Conservation (phyloP, 768 basidiomycete genomes). For the Trametes meyenii region DNA sequence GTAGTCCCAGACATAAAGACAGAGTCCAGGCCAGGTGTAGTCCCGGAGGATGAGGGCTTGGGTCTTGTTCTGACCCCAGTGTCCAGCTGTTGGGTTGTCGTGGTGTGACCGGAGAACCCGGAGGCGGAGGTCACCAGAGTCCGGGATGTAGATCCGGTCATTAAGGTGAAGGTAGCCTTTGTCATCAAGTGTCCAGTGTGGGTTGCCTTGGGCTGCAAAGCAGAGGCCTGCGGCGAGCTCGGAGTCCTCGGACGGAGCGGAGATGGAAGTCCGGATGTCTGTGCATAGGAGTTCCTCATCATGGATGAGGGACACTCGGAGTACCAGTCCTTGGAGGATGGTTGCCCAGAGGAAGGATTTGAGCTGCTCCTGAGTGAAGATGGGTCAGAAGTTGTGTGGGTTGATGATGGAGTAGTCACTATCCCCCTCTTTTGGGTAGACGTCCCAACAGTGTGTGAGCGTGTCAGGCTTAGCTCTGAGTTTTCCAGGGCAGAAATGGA, state of each 20-base stretch:
- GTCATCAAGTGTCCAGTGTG: background rate
- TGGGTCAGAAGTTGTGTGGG: conserved; percentile 24
- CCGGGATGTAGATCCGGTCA: conserved; percentile 28
- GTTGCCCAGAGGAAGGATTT: conserved; percentile 25
- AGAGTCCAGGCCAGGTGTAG: conserved; percentile 34
- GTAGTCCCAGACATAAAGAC: conserved; percentile 32
- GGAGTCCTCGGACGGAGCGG: background rate
- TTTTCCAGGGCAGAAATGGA: conserved; percentile 10
- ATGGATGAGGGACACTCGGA: conserved; percentile 24
- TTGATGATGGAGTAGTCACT: conserved; percentile 26
- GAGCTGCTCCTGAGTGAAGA: conserved; percentile 28
- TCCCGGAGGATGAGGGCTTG: conserved; percentile 27
- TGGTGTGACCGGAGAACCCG: conserved; percentile 31
- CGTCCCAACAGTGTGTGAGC: conserved; percentile 26
- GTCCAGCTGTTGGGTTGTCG: conserved; percentile 34
- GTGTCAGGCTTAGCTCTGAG: conserved; percentile 21
- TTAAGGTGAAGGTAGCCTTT: conserved; percentile 20
- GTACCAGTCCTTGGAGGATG: conserved; percentile 14
- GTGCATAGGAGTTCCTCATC: conserved; percentile 27
- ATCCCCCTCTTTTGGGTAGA: conserved; percentile 31
- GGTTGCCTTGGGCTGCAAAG: background rate
- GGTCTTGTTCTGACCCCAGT: conserved; percentile 33
- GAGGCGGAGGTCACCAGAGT: conserved; percentile 26
- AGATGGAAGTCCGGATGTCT: conserved; percentile 18
- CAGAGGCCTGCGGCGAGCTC: conserved; percentile 4